Evolutionary conservation across 179 eudicot genomes (phyloP).

Genomic region (Nepenthes alata): DNA sequence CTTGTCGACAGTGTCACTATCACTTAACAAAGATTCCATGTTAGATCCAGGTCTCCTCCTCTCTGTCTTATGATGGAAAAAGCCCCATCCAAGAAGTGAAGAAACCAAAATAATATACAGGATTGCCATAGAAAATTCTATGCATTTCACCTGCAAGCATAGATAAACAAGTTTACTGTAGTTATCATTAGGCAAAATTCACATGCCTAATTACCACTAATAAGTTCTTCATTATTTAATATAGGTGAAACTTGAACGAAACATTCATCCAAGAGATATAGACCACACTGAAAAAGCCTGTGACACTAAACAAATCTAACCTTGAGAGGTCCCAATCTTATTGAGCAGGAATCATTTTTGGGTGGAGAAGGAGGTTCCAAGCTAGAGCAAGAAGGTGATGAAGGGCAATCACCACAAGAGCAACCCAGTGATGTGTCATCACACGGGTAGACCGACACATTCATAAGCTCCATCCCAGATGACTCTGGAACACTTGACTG

Average conservation of each 20-base stretch:
- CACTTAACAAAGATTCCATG: conserved; percentile 43
- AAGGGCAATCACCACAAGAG: conserved; percentile 97
- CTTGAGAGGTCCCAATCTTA: conserved; percentile 64
- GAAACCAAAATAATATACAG: conserved; percentile 54
- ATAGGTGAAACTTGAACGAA: neutral
- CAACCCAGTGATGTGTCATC: conserved; percentile 89
- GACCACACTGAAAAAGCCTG: neutral
- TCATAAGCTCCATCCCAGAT: conserved; percentile 77
- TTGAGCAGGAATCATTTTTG: conserved; percentile 51
- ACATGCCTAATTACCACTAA: neutral
- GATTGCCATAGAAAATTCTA: conserved; percentile 61
- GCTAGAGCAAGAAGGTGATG: conserved; percentile 60
- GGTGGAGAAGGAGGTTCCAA: conserved; percentile 50
- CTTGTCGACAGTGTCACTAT: conserved; percentile 25
- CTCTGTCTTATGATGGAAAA: conserved; percentile 38
- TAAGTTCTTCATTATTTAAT: neutral
- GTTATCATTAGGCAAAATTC: conserved; percentile 5
- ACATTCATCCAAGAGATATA: neutral
- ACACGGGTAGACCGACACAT: conserved; percentile 75
- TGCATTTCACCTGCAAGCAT: conserved; percentile 70
- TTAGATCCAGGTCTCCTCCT: conserved; percentile 28
- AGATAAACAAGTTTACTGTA: conserved; percentile 6
- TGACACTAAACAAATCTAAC: conserved; percentile 25
- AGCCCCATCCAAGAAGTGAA: conserved; percentile 80
- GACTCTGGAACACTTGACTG: conserved; percentile 46